Evolutionary conservation across 2,329 filamentous ascomycete species (phyloP), one percentile per base, ranked within the genome.

Genomic region (Nemania bipapillata): DNA sequence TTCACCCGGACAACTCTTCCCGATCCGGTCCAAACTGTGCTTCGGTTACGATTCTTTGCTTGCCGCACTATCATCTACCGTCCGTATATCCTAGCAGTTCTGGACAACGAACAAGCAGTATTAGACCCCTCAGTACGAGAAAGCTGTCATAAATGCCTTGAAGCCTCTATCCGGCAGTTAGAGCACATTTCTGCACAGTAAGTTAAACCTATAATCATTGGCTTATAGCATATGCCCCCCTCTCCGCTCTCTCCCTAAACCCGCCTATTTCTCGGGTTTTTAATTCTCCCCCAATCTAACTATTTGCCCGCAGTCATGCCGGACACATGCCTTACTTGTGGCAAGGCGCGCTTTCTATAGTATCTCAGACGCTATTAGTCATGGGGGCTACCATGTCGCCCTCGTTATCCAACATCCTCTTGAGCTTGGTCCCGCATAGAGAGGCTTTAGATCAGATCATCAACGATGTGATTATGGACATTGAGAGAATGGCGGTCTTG

Each of bases 11-110:
- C 87, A 0, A 86, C 90, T 58, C 83, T 93, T 28, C 86, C 88
- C 64, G 91, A 93, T 75, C 90, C 91, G 3, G 89, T 94, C 5
- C 92, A 95, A 79, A 93, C 91, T 0, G 92, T 95, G 7, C 82
- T 96, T 56, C 86, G 92, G 53, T 83, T 95, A 68, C 87, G 92
- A 32, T 96, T 95, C 81, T 94, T 93, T 78, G 92, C 92, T 49
- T 96, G 92, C 79, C 89, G 92, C 65, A 95, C 92, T 28, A 94
- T 95, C 75, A 95, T 96, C 72, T 95, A 93, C 81, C 87, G 92
- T 30, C 92, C 92, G 0, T 95, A 95, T 78, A 92, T 95, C 69
- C 83, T 94, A 66, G 91, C 91, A 11, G 92, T 94, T 1, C 81
- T 96, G 24, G 90, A 94, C 75, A 92, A 94, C 69, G 91, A 94